Evolutionary conservation across 2,329 filamentous ascomycete genomes (phyloP).

Genomic region (Penicillium janthinellum): DNA sequence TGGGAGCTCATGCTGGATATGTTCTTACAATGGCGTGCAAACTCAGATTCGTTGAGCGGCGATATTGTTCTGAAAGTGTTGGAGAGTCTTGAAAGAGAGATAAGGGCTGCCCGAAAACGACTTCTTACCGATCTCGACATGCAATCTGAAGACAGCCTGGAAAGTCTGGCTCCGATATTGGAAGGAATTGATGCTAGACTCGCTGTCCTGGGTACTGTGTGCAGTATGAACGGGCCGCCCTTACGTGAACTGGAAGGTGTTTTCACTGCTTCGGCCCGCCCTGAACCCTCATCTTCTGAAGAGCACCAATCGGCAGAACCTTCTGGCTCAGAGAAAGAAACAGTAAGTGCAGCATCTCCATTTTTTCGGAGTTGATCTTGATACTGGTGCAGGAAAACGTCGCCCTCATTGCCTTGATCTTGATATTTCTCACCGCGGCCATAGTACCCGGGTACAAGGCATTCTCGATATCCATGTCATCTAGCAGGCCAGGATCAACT

Average conservation of each 20-base stretch:
- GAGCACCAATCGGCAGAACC: neutral
- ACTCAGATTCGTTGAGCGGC: neutral
- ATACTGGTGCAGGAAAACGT: conserved; percentile 1
- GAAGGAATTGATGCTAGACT: conserved; percentile 3
- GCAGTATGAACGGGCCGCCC: neutral
- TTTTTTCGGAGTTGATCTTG: neutral
- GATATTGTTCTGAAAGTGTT: conserved; percentile 1
- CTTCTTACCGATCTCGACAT: neutral
- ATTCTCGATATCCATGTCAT: conserved; percentile 3
- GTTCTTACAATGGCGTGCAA: neutral
- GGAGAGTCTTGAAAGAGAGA: neutral
- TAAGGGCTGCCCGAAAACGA: neutral
- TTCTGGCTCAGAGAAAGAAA: neutral
- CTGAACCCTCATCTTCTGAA: neutral
- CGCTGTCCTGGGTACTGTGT: neutral
- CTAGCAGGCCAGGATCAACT: neutral
- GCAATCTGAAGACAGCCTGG: neutral
- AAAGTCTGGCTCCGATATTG: conserved; percentile 1
- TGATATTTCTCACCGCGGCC: conserved; percentile 1
- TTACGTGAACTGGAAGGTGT: neutral
- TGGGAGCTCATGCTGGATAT: conserved; percentile 6
- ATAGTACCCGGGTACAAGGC: conserved; percentile 6
- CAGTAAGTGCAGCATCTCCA: neutral
- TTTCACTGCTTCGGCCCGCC: neutral
- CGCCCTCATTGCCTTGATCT: neutral